Evolutionary conservation across 371 early-diverging fungal species (phyloP).

Genomic region (Mucor mucedo): DNA sequence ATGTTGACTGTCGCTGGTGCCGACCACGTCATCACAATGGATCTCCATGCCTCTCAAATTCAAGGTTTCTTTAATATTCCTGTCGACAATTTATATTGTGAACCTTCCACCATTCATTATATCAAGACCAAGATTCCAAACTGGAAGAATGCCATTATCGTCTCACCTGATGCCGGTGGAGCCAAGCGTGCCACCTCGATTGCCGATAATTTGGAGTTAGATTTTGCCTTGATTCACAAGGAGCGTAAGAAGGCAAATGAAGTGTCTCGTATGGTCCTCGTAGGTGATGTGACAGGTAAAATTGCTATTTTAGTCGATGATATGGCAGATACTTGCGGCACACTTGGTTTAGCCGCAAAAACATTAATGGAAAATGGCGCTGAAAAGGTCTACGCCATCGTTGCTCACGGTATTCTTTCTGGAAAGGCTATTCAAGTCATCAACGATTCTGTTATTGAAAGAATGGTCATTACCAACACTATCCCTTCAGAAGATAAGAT

Average conservation of each 20-base stretch:
- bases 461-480: slow-evolving; percentile 90
- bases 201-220: slow-evolving; percentile 92
- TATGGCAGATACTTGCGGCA: slow-evolving; percentile 97
- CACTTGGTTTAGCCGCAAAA: slow-evolving; percentile 90
- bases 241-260: slow-evolving; percentile 94
- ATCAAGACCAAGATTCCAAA: slow-evolving; percentile 84
- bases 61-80: slow-evolving; percentile 98
- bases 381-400: slow-evolving; percentile 89
- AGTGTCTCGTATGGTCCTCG: slow-evolving; percentile 93
- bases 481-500: slow-evolving; percentile 90
- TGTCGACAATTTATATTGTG: slow-evolving; percentile 94
- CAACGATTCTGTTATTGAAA: slow-evolving; percentile 81
- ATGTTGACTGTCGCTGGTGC: slow-evolving; percentile 94
- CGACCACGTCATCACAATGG: slow-evolving; percentile 97
- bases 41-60: slow-evolving; percentile 94
- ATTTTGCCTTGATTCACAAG: slow-evolving; percentile 98
- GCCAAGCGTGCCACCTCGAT: slow-evolving; percentile 96
- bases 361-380: slow-evolving; percentile 91
- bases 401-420: slow-evolving; percentile 92
- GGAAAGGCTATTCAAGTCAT: slow-evolving; percentile 91
- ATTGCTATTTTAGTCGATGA: slow-evolving; percentile 95
- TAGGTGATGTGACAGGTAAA: slow-evolving; percentile 93
- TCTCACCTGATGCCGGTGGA: slow-evolving; percentile 98
- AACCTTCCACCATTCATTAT: slow-evolving; percentile 90
- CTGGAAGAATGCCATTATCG: slow-evolving; percentile 86